Evolutionary conservation across 768 basidiomycete species (phyloP).

Genomic region (Pseudohyphozyma bogoriensis): DNA sequence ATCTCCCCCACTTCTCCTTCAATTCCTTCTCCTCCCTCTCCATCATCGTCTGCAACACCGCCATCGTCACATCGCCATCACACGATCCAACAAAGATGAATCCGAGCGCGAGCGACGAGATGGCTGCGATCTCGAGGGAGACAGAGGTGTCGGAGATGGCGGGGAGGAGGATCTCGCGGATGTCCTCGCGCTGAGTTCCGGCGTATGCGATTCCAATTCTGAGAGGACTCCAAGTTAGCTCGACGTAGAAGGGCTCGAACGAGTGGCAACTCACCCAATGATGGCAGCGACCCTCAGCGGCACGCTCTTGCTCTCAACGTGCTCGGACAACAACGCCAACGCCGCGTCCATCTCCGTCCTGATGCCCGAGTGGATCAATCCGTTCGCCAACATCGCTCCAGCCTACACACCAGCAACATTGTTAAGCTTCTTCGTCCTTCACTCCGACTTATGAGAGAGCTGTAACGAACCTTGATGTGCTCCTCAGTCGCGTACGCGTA

Average conservation of each 20-base stretch:
- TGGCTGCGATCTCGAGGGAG: conserved; percentile 78
- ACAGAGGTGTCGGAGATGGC: conserved; percentile 67
- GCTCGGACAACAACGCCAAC: conserved; percentile 77
- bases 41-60: conserved; percentile 71
- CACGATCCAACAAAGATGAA: conserved; percentile 93
- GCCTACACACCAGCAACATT: no score
- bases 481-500: conserved; percentile 95
- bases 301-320: conserved; percentile 75
- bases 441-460: no score
- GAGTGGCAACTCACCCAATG: conserved; percentile 46
- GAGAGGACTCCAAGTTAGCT: not conserved
- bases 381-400: conserved; percentile 87
- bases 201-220: conserved; percentile 86
- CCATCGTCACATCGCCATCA: conserved; percentile 80
- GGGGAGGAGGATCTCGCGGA: conserved; percentile 66
- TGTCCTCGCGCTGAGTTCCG: conserved; percentile 82
- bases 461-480: conserved; percentile 66
- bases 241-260: not conserved
- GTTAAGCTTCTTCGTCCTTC: no score
- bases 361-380: conserved; percentile 78
- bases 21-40: conserved; percentile 64
- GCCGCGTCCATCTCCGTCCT: conserved; percentile 89
- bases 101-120: conserved; percentile 79
- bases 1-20: conserved; percentile 88
- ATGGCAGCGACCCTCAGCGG: conserved; percentile 78